phyloP scores from a whole-genome alignment of 2,329 filamentous ascomycete species.

The Immersiporthe knoxdaviesiana region DNA sequence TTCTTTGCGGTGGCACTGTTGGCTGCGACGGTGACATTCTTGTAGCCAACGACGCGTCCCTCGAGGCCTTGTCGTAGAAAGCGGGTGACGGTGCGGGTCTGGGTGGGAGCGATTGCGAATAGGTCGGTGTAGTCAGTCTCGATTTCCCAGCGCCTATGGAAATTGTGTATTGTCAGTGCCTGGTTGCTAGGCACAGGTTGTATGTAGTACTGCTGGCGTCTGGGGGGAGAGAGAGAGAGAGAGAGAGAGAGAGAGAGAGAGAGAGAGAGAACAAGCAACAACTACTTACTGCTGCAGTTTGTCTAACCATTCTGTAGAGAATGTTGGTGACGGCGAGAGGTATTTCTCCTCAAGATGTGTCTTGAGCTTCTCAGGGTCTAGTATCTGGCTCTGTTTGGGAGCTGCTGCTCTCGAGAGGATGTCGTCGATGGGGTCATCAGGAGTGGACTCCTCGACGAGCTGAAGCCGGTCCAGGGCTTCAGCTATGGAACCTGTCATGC shows the following conservation, averaged over 20 bases:
- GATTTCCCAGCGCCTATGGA: constrained; percentile 69
- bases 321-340: constrained; percentile 76
- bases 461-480: constrained; percentile 56
- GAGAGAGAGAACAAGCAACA: too few relatives aligned
- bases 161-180: constrained; percentile 14
- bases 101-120: constrained; percentile 85
- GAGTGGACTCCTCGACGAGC: constrained; percentile 39
- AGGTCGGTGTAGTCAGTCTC: constrained; percentile 80
- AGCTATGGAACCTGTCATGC: constrained; percentile 44
- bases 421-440: constrained; percentile 55
- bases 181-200: neutral
- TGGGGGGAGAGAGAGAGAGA: too few relatives aligned
- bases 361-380: constrained; percentile 67
- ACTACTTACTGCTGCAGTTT: constrained; percentile 72
- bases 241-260: too few relatives aligned
- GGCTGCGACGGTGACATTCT: constrained; percentile 88
- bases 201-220: neutral
- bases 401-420: constrained; percentile 54
- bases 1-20: constrained; percentile 92
- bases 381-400: constrained; percentile 48
- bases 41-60: constrained; percentile 89
- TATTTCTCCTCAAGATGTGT: constrained; percentile 75
- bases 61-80: constrained; percentile 91
- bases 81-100: constrained; percentile 91
- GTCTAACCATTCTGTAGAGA: constrained; percentile 86